phyloP scores from a whole-genome alignment of 345 rosid genomes.

The Euphorbia tirucalli region DNA sequence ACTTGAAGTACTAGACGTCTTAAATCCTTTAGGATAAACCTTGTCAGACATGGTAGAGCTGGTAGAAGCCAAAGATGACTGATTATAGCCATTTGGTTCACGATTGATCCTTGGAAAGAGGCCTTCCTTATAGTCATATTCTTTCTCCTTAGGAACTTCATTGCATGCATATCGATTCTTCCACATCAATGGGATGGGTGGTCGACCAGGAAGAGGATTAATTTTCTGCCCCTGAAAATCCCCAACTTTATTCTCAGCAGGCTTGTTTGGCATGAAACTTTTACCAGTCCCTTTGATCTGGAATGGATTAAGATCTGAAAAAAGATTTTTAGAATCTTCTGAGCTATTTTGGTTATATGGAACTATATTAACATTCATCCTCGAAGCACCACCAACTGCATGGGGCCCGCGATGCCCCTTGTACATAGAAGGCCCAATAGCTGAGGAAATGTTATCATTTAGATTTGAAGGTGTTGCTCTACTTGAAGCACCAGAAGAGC shows the following conservation, averaged over 20 bases:
- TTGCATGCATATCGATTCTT: constrained; percentile 75
- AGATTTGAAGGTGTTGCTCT: constrained; percentile 41
- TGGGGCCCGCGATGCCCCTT: constrained; percentile 62
- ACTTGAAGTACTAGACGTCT: constrained; percentile 38
- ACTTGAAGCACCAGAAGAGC: constrained; percentile 51
- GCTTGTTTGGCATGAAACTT: constrained; percentile 48
- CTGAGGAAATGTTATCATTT: constrained; percentile 47
- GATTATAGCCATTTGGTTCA: constrained; percentile 59
- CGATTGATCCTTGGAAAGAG: constrained; percentile 64
- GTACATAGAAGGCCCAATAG: constrained; percentile 43
- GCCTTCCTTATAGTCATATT: constrained; percentile 63
- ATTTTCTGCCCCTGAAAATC: constrained; percentile 58
- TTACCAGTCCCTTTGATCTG: constrained; percentile 81
- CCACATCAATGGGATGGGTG: constrained; percentile 80
- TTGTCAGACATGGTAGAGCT: constrained; percentile 44
- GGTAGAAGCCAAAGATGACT: constrained; percentile 49
- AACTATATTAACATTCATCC: constrained; percentile 69
- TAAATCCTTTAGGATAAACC: constrained; percentile 40
- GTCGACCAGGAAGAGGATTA: constrained; percentile 53
- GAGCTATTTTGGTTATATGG: constrained; percentile 62
- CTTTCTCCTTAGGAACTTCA: constrained; percentile 78
- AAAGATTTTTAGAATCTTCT: constrained; percentile 75
- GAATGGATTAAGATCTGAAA: constrained; percentile 94
- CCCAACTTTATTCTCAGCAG: constrained; percentile 49
- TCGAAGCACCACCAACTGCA: constrained; percentile 51